Evolutionary conservation across 768 basidiomycete genomes (phyloP).

Genomic region (Leccinum olivaceopallidum): DNA sequence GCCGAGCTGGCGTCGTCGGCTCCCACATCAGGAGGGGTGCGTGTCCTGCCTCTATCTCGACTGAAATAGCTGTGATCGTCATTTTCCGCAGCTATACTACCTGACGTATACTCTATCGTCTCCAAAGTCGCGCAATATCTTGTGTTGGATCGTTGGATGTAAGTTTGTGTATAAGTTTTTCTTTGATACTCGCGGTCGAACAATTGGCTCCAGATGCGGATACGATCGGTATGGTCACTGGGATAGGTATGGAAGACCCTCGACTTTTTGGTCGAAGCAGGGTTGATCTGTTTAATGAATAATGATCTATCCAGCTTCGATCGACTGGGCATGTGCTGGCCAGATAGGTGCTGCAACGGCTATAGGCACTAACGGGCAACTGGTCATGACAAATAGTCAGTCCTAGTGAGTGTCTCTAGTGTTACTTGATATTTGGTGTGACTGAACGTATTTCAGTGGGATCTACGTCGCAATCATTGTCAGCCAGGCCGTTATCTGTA

Average conservation of each 20-base stretch:
- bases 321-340: conserved; percentile 64
- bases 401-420: conserved; percentile 46
- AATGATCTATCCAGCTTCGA: conserved; percentile 41
- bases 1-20: conserved; percentile 40
- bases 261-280: neutral
- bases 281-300: conserved; percentile 31
- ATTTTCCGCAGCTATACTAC: conserved; percentile 48
- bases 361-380: conserved; percentile 46
- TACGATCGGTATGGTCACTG: conserved; percentile 48
- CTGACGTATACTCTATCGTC: conserved; percentile 62
- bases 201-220: conserved; percentile 39
- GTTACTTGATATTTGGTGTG: conserved; percentile 34
- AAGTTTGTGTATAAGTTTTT: conserved; percentile 14
- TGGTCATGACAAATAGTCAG: conserved; percentile 34
- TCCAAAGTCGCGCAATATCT: conserved; percentile 52
- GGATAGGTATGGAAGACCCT: conserved; percentile 25
- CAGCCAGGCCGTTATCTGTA: conserved; percentile 61
- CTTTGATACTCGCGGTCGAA: neutral
- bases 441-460: conserved; percentile 47
- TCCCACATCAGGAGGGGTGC: conserved; percentile 39
- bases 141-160: conserved; percentile 74
- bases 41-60: conserved; percentile 1
- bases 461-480: conserved; percentile 62
- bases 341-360: conserved; percentile 64
- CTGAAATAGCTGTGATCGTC: neutral